Conservation (phyloP, 169 alveolate species). For the Plasmodium inui region DNA sequence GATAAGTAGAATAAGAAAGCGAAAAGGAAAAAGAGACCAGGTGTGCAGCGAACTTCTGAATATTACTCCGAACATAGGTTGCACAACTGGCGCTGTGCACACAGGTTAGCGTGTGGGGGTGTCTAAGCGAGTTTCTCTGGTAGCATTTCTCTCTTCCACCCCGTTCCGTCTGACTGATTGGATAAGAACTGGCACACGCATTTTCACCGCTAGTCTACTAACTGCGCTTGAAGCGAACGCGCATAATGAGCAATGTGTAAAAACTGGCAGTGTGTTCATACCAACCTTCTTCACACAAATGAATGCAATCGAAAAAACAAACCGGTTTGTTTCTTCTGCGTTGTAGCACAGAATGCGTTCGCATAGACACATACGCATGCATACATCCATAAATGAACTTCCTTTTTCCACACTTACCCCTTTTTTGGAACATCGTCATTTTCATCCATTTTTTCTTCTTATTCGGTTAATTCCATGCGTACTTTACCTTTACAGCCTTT, state of each 20-base stretch:
- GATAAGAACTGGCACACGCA: background rate
- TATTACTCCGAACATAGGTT: background rate
- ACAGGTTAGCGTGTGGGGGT: background rate
- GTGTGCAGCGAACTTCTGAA: background rate
- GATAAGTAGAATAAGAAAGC: background rate
- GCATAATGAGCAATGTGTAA: background rate
- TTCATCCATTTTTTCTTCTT: constrained; percentile 49
- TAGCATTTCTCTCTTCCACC: background rate
- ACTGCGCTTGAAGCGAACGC: background rate
- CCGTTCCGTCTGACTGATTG: background rate
- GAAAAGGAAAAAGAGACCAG: background rate
- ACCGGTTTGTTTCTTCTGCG: background rate
- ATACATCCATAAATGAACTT: background rate
- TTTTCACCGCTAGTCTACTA: background rate
- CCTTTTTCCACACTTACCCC: constrained; percentile 19
- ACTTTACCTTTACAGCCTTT: constrained; percentile 16
- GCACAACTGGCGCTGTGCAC: background rate
- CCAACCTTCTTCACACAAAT: background rate
- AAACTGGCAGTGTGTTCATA: background rate
- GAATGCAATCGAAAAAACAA: background rate
- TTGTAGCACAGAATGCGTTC: background rate
- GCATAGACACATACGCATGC: background rate
- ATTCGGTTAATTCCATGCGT: background rate
- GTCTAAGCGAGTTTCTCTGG: background rate
- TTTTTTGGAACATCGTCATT: constrained; percentile 40